A percentile compares a stretch with the other conserved stretches of the same genome.
Conservation (phyloP, 805 yeast species). For the Kazachstania kunashirensis region DNA sequence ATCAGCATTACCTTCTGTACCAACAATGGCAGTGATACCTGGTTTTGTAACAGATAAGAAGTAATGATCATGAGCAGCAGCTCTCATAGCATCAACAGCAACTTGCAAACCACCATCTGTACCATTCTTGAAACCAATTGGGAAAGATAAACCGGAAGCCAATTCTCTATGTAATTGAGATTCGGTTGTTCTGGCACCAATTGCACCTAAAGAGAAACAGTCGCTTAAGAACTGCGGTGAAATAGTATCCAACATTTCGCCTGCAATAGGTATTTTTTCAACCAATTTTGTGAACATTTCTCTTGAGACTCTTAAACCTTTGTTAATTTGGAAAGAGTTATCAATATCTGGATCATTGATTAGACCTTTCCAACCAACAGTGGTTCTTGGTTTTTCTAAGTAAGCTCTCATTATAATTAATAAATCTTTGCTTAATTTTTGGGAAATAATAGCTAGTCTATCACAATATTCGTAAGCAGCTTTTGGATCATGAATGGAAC, state of each 20-base stretch:
- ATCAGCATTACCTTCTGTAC: slow-evolving; percentile 87
- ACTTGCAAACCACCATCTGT: slow-evolving; percentile 94
- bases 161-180: slow-evolving; percentile 95
- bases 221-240: slow-evolving; percentile 94
- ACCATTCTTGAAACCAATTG: slow-evolving; percentile 96
- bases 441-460: slow-evolving; percentile 48
- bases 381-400: slow-evolving; percentile 95
- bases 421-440: slow-evolving; percentile 61
- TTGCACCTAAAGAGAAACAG: slow-evolving; percentile 91
- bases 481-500: slow-evolving; percentile 89
- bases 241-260: slow-evolving; percentile 96
- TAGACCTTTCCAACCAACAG: slow-evolving; percentile 98
- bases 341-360: slow-evolving; percentile 96
- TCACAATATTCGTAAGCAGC: slow-evolving; percentile 87
- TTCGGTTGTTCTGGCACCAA: slow-evolving; percentile 98
- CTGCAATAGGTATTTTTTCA: slow-evolving; percentile 80
- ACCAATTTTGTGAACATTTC: slow-evolving; percentile 79
- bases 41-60: slow-evolving; percentile 92
- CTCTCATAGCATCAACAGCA: slow-evolving; percentile 87
- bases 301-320: slow-evolving; percentile 84
- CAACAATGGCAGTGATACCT: slow-evolving; percentile 92
- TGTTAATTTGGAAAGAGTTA: slow-evolving; percentile 85
- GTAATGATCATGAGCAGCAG: slow-evolving; percentile 89
- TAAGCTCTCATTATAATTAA: slow-evolving; percentile 94
- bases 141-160: slow-evolving; percentile 95